These are phyloP conservation scores for Penicillium verrucosum DNA, from an alignment of 2,329 filamentous ascomycete species.

Conservation along the genomic window DNA sequence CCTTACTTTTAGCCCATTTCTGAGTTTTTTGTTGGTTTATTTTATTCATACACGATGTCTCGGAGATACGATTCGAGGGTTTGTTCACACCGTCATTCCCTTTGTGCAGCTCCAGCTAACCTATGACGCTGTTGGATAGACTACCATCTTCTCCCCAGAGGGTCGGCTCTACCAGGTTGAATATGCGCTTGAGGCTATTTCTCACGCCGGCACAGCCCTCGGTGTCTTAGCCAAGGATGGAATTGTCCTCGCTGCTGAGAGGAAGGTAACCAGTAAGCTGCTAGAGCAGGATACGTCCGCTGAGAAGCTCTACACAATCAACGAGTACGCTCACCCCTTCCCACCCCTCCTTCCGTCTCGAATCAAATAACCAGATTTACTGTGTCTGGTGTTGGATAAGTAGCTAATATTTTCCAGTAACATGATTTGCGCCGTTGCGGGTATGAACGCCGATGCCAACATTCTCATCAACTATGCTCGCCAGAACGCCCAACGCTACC, in stretches of 20 bases:
- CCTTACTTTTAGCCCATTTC: constrained; percentile 12
- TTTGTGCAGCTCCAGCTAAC: constrained; percentile 36
- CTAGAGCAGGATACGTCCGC: constrained; percentile 98
- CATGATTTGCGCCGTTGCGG: constrained; percentile 99
- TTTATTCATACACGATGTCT: constrained; percentile 64
- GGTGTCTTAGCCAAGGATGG: constrained; percentile 97
- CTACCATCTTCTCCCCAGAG: constrained; percentile 99
- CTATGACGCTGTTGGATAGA: constrained; percentile 55
- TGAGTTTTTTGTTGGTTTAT: constrained; percentile 9
- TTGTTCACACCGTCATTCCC: constrained; percentile 41
- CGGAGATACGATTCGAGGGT: constrained; percentile 97
- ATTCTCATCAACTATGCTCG: constrained; percentile 99
- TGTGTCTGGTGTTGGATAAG: not conserved
- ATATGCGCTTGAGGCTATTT: constrained; percentile 98
- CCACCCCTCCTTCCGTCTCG: not conserved
- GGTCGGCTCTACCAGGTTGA: constrained; percentile 98
- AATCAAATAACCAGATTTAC: not conserved
- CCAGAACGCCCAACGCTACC: constrained; percentile 93
- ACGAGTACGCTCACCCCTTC: constrained; percentile 66
- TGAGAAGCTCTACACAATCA: constrained; percentile 99
- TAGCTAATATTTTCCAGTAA: constrained; percentile 60
- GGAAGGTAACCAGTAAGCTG: constrained; percentile 98
- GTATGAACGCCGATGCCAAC: constrained; percentile 99
- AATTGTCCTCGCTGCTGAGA: constrained; percentile 94
- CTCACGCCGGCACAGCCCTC: constrained; percentile 93